A percentile compares a stretch with the other conserved stretches of the same genome.
Evolutionary conservation across 371 early-diverging fungal species (phyloP).

Genomic region (Mortierella polycephala): DNA sequence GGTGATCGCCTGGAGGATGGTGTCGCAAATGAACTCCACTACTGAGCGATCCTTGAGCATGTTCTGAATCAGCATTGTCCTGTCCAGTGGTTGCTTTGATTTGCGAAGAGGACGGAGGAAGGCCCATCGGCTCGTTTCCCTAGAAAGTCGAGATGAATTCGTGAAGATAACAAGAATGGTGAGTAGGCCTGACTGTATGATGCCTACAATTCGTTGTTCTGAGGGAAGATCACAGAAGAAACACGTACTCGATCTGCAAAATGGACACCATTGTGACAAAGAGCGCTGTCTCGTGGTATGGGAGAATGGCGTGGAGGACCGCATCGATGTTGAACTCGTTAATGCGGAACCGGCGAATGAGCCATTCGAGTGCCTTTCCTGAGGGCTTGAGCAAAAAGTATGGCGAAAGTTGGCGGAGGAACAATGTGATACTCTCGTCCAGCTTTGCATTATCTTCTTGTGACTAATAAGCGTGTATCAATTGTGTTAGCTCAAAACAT

Average conservation of each 20-base stretch:
- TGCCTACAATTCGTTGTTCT: too few relatives aligned
- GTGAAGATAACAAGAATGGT: background rate
- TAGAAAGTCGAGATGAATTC: conserved; percentile 13
- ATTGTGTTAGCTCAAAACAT: background rate
- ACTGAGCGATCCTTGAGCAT: conserved; percentile 69
- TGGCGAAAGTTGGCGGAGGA: conserved; percentile 82
- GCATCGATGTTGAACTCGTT: conserved; percentile 88
- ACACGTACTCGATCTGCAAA: conserved; percentile 70
- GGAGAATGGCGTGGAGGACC: conserved; percentile 81
- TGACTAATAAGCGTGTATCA: conserved; percentile 58
- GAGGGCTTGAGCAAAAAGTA: conserved; percentile 85
- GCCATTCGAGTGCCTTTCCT: conserved; percentile 93
- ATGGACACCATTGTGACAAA: conserved; percentile 86
- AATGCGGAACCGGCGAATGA: conserved; percentile 90
- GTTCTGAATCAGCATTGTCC: conserved; percentile 69
- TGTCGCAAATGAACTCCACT: conserved; percentile 75
- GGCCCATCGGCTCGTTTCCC: conserved; percentile 72
- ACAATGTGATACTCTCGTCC: conserved; percentile 77
- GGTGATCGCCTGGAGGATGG: conserved; percentile 56
- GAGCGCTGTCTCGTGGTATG: conserved; percentile 92
- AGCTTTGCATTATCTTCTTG: conserved; percentile 85
- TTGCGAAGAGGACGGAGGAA: conserved; percentile 74
- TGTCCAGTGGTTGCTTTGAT: conserved; percentile 67
- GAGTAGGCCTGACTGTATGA: background rate
- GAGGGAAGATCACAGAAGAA: conserved; percentile 8